These are phyloP conservation scores for Gentiana macrophylla DNA, from an alignment of 257 asterid species.

Conservation along the genomic window DNA sequence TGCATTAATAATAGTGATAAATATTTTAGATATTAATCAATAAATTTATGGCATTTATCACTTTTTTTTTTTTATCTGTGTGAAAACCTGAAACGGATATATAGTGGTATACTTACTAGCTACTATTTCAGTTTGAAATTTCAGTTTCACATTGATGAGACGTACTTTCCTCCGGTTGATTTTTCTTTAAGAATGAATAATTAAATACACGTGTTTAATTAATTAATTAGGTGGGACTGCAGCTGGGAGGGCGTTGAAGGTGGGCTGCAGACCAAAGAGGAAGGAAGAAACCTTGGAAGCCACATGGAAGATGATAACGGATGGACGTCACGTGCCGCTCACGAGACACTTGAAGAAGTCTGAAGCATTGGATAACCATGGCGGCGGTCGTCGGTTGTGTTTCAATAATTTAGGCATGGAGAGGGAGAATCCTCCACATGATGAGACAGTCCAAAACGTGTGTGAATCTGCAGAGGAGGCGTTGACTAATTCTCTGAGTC, in stretches of 20 bases:
- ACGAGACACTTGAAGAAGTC: conserved; percentile 28
- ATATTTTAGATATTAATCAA: no score
- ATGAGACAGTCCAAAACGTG: conserved; percentile 1
- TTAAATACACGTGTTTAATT: neutral
- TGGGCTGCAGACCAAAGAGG: conserved; percentile 23
- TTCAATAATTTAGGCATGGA: neutral
- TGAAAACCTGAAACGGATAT: no score
- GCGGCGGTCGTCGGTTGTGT: neutral
- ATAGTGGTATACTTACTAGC: no score
- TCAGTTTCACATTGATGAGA: no score
- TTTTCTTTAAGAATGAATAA: no score
- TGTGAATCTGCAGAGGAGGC: conserved; percentile 41
- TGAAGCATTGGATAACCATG: conserved; percentile 32
- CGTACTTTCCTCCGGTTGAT: no score
- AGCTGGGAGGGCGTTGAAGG: conserved; percentile 26
- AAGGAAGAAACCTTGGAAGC: conserved; percentile 53
- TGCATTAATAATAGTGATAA: no score
- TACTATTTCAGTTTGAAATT: no score
- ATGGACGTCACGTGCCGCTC: conserved; percentile 42
- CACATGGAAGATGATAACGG: conserved; percentile 77
- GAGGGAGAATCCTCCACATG: neutral
- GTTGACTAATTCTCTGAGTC: conserved; percentile 6
- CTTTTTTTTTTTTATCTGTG: no score
- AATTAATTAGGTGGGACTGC: neutral
- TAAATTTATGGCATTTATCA: no score